Evolutionary conservation across 371 early-diverging fungal species (phyloP), one percentile per base, ranked within the genome.

Genomic region (Syncephalastrum racemosum): DNA sequence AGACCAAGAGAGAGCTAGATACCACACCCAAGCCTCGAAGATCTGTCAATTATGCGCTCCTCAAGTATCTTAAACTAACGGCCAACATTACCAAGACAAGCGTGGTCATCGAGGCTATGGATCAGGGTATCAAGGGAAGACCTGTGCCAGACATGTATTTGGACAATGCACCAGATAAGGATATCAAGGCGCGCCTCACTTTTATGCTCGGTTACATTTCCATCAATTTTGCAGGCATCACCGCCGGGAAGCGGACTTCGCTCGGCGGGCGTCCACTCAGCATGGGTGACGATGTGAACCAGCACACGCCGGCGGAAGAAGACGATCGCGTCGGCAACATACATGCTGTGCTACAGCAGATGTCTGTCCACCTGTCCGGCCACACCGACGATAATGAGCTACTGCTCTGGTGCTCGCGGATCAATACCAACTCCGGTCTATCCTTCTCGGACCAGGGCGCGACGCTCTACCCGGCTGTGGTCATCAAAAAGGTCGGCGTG

Each of bases 141-240:
- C 8, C 41, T 7, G 53, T 66, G 1, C 74, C 73, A 1, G 49
- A 42, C 1, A 72, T 73, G 15, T 67, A 64, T 31, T 46, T 76
- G 19, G 75, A 79, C 51, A 79, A 73, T 58, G 65, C 76, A 8
- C 79, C 79, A 0, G 51, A 42, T 10, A 36, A 64, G 7, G 76
- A 79, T 53, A 50, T 68, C 6, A 12, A 24, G 1, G 25, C 31
- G 2, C 27, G 36, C 18, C 16, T 57, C 6, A 51, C 3, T 14
- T 19, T 40, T 14, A 16, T 4, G 15, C n/a, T 51, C 7, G 52
- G 16, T 7, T 31, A 0, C 52, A 22, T n/a, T 42, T 54, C 18
- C 50, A 44, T 15, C 36, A 45, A 8, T 22, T 24, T 23, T n/a
- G 49, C 54, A 41, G 27, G 20, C 43, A 44, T 23, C 14, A 20